A percentile compares a stretch with the other conserved stretches of the same genome.
phyloP scores from a whole-genome alignment of 495 filamentous ascomycete species.

The Penicillium simplicissimum region DNA sequence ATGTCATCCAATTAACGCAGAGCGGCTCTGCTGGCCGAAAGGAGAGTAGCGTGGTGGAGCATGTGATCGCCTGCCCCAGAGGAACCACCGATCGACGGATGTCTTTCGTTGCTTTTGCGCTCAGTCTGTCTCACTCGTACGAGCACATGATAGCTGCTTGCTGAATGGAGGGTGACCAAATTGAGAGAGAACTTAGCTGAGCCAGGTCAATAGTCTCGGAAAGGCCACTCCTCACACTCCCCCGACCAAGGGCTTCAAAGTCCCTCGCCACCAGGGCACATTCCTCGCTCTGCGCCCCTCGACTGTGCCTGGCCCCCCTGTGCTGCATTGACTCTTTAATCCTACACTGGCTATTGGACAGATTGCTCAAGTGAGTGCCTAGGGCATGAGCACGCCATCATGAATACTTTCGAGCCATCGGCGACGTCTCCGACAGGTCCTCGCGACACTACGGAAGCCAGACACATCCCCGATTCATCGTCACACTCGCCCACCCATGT shows the following conservation, averaged over 20 bases:
- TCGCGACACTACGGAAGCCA: conserved; percentile 12
- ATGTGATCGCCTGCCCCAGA: conserved; percentile 26
- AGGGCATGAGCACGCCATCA: conserved; percentile 43
- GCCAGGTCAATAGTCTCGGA: not conserved
- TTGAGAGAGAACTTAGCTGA: not conserved
- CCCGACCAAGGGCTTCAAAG: not conserved
- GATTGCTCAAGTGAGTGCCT: conserved; percentile 9
- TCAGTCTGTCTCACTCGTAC: not conserved
- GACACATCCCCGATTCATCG: conserved; percentile 28
- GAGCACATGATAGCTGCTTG: conserved; percentile 6
- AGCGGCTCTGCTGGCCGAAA: too few species aligned
- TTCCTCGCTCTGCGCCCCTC: not conserved
- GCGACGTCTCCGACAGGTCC: conserved; percentile 26
- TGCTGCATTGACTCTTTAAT: conserved; percentile 17
- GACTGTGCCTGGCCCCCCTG: conserved; percentile 6
- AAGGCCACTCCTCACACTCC: not conserved
- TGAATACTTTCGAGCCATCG: conserved; percentile 39
- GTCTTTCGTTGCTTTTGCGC: conserved; percentile 5
- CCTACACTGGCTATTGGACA: conserved; percentile 16
- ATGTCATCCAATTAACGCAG: not conserved
- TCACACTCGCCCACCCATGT: conserved; percentile 29
- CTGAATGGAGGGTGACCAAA: not conserved
- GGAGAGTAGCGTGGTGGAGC: conserved; percentile 16
- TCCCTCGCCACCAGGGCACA: not conserved
- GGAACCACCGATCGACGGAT: conserved; percentile 15